Evolutionary conservation across 2,329 filamentous ascomycete species (phyloP).

Genomic region (Falciphora oryzae): DNA sequence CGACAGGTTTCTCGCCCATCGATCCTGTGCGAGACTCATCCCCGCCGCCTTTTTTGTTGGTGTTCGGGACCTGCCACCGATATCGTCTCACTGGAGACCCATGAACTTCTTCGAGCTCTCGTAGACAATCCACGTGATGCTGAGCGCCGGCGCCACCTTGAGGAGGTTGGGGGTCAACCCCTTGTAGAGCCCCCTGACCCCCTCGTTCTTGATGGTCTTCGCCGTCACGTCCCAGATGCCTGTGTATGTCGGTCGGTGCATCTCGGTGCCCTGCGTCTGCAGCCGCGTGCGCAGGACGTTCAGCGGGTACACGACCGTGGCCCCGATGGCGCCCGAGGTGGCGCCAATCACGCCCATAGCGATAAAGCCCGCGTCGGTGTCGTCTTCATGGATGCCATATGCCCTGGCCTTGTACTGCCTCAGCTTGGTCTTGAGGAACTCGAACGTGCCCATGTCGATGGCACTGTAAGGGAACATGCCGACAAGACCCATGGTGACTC

Average conservation of each 20-base stretch:
- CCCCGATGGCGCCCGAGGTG: constrained; percentile 84
- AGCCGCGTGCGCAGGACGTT: constrained; percentile 88
- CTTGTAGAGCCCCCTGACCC: constrained; percentile 82
- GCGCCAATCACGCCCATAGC: constrained; percentile 85
- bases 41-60: too few relatives aligned
- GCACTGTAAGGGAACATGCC: constrained; percentile 98
- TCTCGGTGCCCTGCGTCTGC: constrained; percentile 89
- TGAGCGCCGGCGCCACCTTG: constrained; percentile 93
- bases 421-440: constrained; percentile 77
- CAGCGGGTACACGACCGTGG: constrained; percentile 89
- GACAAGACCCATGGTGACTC: constrained; percentile 85
- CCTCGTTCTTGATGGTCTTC: constrained; percentile 79
- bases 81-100: constrained; percentile 35
- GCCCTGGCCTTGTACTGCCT: constrained; percentile 63
- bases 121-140: constrained; percentile 91
- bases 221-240: constrained; percentile 84
- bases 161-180: constrained; percentile 91
- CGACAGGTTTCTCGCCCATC: constrained; percentile 3
- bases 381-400: constrained; percentile 71
- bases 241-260: constrained; percentile 85
- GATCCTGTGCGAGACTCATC: not conserved
- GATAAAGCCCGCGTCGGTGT: constrained; percentile 74
- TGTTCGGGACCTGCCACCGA: too few relatives aligned
- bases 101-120: constrained; percentile 80
- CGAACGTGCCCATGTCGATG: constrained; percentile 93